A percentile compares a stretch with the other conserved stretches of the same genome.
Conservation (phyloP, 2,329 filamentous ascomycete species). For the Arthroderma sp. region DNA sequence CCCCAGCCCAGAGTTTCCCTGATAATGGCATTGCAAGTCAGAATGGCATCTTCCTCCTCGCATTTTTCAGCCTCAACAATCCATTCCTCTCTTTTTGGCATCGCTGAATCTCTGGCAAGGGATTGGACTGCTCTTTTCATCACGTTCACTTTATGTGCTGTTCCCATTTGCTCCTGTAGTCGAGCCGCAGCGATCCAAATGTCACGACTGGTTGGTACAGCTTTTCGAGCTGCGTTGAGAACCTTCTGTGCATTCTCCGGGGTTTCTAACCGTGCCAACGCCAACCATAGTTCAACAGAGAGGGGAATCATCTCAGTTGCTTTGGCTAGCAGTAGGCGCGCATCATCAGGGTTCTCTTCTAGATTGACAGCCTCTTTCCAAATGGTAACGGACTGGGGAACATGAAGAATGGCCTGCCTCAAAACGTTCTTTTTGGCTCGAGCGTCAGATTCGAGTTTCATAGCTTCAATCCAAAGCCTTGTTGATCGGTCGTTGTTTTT, state of each 20-base stretch:
- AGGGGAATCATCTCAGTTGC: slow-evolving; percentile 90
- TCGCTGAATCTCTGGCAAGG: slow-evolving; percentile 79
- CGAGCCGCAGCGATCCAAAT: slow-evolving; percentile 94
- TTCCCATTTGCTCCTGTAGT: slow-evolving; percentile 79
- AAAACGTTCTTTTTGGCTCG: slow-evolving; percentile 87
- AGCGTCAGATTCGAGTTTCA: slow-evolving; percentile 73
- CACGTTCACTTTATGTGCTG: slow-evolving; percentile 67
- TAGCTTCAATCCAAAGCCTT: slow-evolving; percentile 85
- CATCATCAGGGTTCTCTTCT: slow-evolving; percentile 81
- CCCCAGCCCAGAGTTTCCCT: slow-evolving; percentile 86
- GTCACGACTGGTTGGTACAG: slow-evolving; percentile 82
- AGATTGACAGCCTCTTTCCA: slow-evolving; percentile 97
- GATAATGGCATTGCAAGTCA: slow-evolving; percentile 83
- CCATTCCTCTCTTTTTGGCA: slow-evolving; percentile 97
- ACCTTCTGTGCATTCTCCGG: slow-evolving; percentile 90
- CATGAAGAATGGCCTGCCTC: slow-evolving; percentile 78
- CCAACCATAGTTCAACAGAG: slow-evolving; percentile 90
- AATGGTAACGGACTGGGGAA: slow-evolving; percentile 87
- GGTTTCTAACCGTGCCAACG: slow-evolving; percentile 75
- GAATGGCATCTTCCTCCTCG: slow-evolving; percentile 75
- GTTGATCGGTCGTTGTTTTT: slow-evolving; percentile 83
- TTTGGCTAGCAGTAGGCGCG: slow-evolving; percentile 77
- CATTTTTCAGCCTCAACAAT: slow-evolving; percentile 89
- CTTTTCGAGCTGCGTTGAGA: slow-evolving; percentile 87
- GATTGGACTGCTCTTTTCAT: slow-evolving; percentile 91